Base-by-base conservation (phyloP, 768 basidiomycete species). In the Russula olivacea region DNA sequence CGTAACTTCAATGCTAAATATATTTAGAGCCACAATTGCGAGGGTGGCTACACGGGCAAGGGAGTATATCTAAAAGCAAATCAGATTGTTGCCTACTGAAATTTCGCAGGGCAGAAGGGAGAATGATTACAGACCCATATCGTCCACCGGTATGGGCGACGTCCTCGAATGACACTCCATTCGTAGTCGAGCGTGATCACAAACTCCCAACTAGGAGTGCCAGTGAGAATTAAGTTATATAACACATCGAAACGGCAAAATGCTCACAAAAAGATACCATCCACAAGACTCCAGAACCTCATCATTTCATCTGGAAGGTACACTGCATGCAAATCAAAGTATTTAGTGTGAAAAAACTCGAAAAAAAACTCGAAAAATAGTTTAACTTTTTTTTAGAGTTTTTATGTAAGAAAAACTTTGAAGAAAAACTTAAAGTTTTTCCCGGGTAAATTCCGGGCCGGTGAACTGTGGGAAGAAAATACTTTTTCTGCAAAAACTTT, bases 121-220 rank as follows among this genome's bases (percentile, higher is more conserved):
- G 45, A 49, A 9, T 17, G 4, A 25, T 12, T 9, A 61, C 61
- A 3, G 15, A 61, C 61, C 61, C 55, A 61, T 61, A 61, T 61
- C 14, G 61, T 19, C 61, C 61, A 56, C 21, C 40, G 28, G 40
- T 56, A 57, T 9, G 48, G 55, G 21, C 55, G 61, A 23, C 14
- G 54, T 12, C 48, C 47, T 23, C 36, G 47, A 38, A 61, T 41
- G 45, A 55, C n/a, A 21, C 43, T 23, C n/a, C 36, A 25, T 14
- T 38, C 36, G 36, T 38, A 54, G 10, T 38, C 34, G 15, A 54
- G 53, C 4, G 36, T 25, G 1, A 23, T 40, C 6, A 54, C 1
- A 23, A 38, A 54, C 9, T 54, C 53, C 53, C 55, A 57, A 5
- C 55, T 57, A 8, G n/a, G 9, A 57, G 32, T 9, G 21, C 2